Evolutionary conservation across 2,329 filamentous ascomycete species (phyloP), one percentile per base, ranked within the genome.

Genomic region (Pyrenophora teres): DNA sequence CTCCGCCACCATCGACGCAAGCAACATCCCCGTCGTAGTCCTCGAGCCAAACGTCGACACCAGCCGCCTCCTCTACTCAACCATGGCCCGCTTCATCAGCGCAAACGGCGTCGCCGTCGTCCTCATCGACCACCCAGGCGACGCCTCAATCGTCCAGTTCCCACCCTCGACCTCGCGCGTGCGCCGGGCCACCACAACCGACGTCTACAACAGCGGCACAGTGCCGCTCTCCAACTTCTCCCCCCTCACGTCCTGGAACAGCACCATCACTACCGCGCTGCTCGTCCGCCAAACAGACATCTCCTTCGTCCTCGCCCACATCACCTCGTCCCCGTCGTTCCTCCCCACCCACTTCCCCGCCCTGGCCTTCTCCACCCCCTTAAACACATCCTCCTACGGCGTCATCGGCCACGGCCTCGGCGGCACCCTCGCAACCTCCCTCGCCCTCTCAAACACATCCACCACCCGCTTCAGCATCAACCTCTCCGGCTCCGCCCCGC

Each of bases 91-190:
- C 2, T 74, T 77, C 3, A 67, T 83, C 3, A 77, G 79, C 0
- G 78, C 76, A 13, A 68, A 75, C 5, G 80, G 80, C 0, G 78
- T 75, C 41, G 68, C 75, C 0, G 77, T 83, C 2, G 65, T 81
- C 10, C 67, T 78, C 0, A 65, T 83, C 19, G 81, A 83, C 49
- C 80, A 82, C 43, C 74, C 80, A 0, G 76, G 78, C 40, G 80
- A 82, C 40, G 70, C 76, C 0, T 50, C 63, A 0, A 67, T 79
- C 16, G 73, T 83, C 7, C 74, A 80, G 47, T 81, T 78, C 41
- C n/a, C 35, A 1, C 15, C 35, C 0, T 38, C 39, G 4, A 7
- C 23, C 6, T 25, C 23, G 8, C 23, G 23, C 23, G 8, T 25
- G 19, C 5, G 19, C 8, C 23, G 23, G 23, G 23, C 23, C 23